Evolutionary conservation across 371 early-diverging fungal species (phyloP), one percentile per base, ranked within the genome.

Genomic region (Apophysomyces variabilis): DNA sequence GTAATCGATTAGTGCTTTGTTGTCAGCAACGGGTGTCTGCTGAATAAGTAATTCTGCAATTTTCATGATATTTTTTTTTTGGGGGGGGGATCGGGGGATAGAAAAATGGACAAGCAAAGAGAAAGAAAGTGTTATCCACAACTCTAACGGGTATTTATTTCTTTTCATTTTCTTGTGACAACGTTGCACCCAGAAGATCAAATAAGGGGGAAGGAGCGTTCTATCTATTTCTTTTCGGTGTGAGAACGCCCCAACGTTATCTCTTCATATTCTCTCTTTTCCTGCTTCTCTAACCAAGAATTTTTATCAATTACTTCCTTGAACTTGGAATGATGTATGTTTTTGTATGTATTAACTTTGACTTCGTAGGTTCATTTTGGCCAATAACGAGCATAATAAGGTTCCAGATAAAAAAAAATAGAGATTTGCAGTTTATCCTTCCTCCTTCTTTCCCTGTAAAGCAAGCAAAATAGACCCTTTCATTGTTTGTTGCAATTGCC

Each of bases 1-100:
- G 12, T 72, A 67, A 21, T 62, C 61, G 21, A 72, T 38, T 38
- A 60, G 32, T 60, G 43, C 41, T 60, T 50, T 50, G 50, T 50
- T 50, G 50, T 50, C 21, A 50, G 50, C 21, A 1, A 18, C 50
- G 3, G 50, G 50, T 3, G 21, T 21, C 21, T 50, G 50, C 21
- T 50, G 50, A 50, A 50, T 50, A 50, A 50, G 50, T 50, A 50
- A 50, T 14, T 50, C 50, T 18, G 50, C 14, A 18, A 50, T 50
- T 18, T 50, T 50, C 50, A 50, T 50, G 50, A 50, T 50, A 21
- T 18, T 18, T 50, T 26, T 26, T 26, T 26, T 18, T n/a, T n/a
- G n/a, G n/a, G n/a, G 18, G 26, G 26, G 26, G 26, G 26, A 1
- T 26, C 26, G 26, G 16, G 7, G 21, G 21, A 50, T 1, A 50